These are phyloP conservation scores for Coemansia sp. DNA, from an alignment of 192 early-diverging fungal species.

Conservation along the genomic window DNA sequence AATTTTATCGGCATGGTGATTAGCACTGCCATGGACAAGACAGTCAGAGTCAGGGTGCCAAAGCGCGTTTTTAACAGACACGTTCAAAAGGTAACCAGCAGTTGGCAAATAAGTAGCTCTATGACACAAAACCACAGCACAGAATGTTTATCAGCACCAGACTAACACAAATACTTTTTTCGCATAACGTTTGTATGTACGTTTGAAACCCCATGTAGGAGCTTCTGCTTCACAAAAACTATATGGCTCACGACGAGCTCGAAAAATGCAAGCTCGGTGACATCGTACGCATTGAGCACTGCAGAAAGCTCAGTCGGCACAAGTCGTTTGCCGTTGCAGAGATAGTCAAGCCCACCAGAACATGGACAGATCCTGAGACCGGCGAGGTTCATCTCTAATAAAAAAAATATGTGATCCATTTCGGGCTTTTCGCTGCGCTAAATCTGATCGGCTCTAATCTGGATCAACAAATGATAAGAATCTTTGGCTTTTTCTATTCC, in stretches of 20 bases:
- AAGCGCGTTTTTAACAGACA: constrained; percentile 75
- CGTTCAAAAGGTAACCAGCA: constrained; percentile 75
- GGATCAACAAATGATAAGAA: constrained; percentile 2
- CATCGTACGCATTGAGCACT: constrained; percentile 88
- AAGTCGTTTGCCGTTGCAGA: constrained; percentile 90
- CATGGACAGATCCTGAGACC: constrained; percentile 55
- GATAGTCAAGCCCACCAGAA: constrained; percentile 60
- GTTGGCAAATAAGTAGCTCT: neutral
- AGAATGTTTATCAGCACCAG: too few relatives aligned
- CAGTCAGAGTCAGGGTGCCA: constrained; percentile 85
- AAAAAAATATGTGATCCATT: neutral
- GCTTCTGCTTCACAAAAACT: constrained; percentile 80
- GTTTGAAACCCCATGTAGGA: constrained; percentile 54
- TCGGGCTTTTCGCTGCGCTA: too few relatives aligned
- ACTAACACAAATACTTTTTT: neutral
- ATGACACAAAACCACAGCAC: too few relatives aligned
- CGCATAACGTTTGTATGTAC: neutral
- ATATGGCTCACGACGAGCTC: constrained; percentile 83
- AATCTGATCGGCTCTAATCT: constrained; percentile 1
- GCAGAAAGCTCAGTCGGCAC: constrained; percentile 79
- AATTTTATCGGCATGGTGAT: constrained; percentile 85
- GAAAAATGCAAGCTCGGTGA: constrained; percentile 84
- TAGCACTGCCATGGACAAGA: constrained; percentile 85
- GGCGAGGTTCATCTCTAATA: constrained; percentile 44
- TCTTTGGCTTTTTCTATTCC: neutral